phyloP scores from a whole-genome alignment of 768 basidiomycete genomes.

The Leccinum disarticulatum region DNA sequence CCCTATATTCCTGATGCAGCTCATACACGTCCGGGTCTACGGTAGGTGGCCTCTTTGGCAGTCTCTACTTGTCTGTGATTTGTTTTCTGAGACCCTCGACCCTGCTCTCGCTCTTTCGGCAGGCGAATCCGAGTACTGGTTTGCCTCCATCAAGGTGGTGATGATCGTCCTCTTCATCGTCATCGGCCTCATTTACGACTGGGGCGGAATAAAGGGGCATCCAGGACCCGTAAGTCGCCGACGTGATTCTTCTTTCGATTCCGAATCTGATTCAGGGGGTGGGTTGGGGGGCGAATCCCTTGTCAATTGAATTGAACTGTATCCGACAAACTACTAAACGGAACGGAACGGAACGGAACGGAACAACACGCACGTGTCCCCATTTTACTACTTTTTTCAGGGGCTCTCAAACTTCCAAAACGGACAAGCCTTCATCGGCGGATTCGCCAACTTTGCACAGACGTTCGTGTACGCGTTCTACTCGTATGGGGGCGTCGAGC shows the following conservation, averaged over 20 bases:
- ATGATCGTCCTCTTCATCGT: slow-evolving; percentile 63
- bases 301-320: not conserved
- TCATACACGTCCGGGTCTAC: slow-evolving; percentile 59
- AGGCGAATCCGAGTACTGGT: slow-evolving; percentile 67
- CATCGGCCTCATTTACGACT: slow-evolving; percentile 60
- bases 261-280: not conserved
- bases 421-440: slow-evolving; percentile 53
- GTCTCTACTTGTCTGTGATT: not conserved
- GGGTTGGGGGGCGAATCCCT: not conserved
- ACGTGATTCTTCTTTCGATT: not conserved
- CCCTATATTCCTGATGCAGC: slow-evolving; percentile 51
- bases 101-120: not conserved
- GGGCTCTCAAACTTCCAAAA: slow-evolving; percentile 51
- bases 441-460: slow-evolving; percentile 51
- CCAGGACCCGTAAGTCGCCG: slow-evolving; percentile 50
- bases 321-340: not conserved
- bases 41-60: slow-evolving; percentile 31
- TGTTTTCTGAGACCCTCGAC: not conserved
- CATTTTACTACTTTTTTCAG: slow-evolving; percentile 29
- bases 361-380: not conserved
- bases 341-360: not conserved
- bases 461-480: slow-evolving; percentile 71
- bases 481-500: slow-evolving; percentile 66
- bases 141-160: slow-evolving; percentile 61
- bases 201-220: slow-evolving; percentile 57